Evolutionary conservation across 1,284 basidiomycete genomes (phyloP), one percentile per base, ranked within the genome.

Genomic region (Coniferiporia sulphurascens): DNA sequence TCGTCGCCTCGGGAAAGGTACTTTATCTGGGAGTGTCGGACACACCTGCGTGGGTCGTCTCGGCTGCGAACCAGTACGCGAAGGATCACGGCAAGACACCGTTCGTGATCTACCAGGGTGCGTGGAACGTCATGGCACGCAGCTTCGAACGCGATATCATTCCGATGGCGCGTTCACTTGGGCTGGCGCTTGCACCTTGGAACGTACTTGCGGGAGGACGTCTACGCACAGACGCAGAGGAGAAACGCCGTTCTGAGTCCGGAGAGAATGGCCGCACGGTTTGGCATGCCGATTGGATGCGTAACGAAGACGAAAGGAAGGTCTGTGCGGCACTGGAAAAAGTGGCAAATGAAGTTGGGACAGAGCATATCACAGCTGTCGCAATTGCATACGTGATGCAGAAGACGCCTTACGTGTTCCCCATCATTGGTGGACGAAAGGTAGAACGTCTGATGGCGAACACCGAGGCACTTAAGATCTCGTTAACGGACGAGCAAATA

Each of bases 1-100:
- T 78, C 17, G 73, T 79, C 36, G 65, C 66, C 27, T 64, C 67
- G 15, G 74, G 77, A 17, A 77, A 78, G 44, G 77, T 78, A 0
- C 67, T 79, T 0, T 78, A 79, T 58, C 68, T 78, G 22, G 57
- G 52, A 8, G 22, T 41, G 3, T 53, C 50, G 3, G 70, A 73
- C 58, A 71, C 67, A 44, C 72, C 72, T 3, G 63, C 63, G 4
- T 64, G 62, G 62, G 46, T 64, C 21, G 63, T 64, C 5, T 32
- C 58, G 4, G 48, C 54, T 17, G 62, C 63, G n/a, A 62, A 64
- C 51, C 59, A 58, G 27, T 64, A 60, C 43, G 63, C 63, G 8
- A 10, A 66, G 7, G 69, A 68, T 9, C 65, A 73, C 57, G 71
- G 69, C 22, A 59, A 71, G 55, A 65, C 68, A 10, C 72, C 66